Conservation (phyloP, 345 rosid genomes). For the Noccaea caerulescens region DNA sequence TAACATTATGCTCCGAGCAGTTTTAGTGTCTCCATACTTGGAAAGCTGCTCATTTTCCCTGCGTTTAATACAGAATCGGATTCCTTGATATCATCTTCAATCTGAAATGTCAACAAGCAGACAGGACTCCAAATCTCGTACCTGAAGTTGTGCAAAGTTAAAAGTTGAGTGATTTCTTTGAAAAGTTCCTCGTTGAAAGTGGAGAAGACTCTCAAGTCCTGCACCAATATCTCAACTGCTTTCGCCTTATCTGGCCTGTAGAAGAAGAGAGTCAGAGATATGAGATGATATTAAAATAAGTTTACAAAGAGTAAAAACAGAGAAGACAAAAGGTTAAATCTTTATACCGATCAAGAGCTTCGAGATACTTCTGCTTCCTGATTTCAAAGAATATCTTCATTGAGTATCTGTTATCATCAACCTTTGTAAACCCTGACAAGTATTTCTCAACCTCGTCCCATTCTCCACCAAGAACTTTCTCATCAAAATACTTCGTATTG, state of each 20-base stretch:
- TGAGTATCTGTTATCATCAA: constrained; percentile 82
- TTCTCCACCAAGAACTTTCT: constrained; percentile 74
- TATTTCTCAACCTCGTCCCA: constrained; percentile 91
- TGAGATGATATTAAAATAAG: constrained; percentile 18
- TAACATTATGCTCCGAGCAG: constrained; percentile 74
- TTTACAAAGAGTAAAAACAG: constrained; percentile 1
- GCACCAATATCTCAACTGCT: constrained; percentile 82
- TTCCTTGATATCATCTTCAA: constrained; percentile 7
- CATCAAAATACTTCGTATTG: constrained; percentile 79
- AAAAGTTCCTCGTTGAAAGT: constrained; percentile 74
- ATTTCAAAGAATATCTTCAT: constrained; percentile 91
- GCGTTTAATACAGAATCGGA: constrained; percentile 31
- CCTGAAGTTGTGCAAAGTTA: constrained; percentile 83
- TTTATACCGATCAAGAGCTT: constrained; percentile 74
- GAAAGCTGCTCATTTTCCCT: constrained; percentile 91
- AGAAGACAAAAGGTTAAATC: neutral
- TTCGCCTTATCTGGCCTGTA: constrained; percentile 73
- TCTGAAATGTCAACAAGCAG: neutral
- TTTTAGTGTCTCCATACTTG: constrained; percentile 77
- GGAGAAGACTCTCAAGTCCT: constrained; percentile 76
- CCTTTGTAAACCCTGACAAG: constrained; percentile 78
- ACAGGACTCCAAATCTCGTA: constrained; percentile 15
- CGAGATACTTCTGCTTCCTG: constrained; percentile 88
- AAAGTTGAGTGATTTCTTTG: constrained; percentile 78
- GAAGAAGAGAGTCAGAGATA: constrained; percentile 25